Base-by-base conservation (phyloP, 345 rosid species). In the Eutrema heterophyllum region DNA sequence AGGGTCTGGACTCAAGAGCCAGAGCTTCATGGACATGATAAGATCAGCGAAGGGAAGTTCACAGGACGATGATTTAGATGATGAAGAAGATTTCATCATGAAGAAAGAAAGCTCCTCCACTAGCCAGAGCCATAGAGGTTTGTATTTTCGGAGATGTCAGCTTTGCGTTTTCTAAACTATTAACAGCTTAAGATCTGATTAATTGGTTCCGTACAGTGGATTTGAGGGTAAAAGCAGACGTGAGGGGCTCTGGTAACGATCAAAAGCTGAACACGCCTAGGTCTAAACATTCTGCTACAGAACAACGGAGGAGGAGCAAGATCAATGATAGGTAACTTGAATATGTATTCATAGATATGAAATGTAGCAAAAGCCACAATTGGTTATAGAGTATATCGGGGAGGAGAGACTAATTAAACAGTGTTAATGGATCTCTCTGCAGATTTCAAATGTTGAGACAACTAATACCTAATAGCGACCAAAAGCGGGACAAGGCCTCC, bases 281-380 rank as follows among this genome's bases (percentile, higher is more conserved):
- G 65, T 96, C 99, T 60, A 96, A 96, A 81, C 99, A 96, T 82
- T 96, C 99, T 45, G 95, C 99, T 5, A 96, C 99, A 0, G 98
- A 96, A 82, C 98, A 96, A 81, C 88, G 98, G 26, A 75, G 99
- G 68, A 87, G 99, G 78, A 92, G 99, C 84, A 96, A 96, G 82
- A 96, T 96, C 73, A 96, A 90, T 74, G 96, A 96, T 80, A 86
- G 98, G 97, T 82, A 73, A 82, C 21, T 39, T 36, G 51, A 49
- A 30, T 44, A 45, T 44, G 32, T 49, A 16, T 13, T 39, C 7
- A 58, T 38, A 48, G 30, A 33, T 44, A 45, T n/a, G 16, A 55
- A 54, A 24, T 64, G n/a, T 64, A 54, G 65, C 50, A 8, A 60
- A 51, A 33, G 55, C 24, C 39, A 55, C 6, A 49, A 10, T 9